phyloP scores from a whole-genome alignment of 139 green algal species.

The Chlorella vulgaris region DNA sequence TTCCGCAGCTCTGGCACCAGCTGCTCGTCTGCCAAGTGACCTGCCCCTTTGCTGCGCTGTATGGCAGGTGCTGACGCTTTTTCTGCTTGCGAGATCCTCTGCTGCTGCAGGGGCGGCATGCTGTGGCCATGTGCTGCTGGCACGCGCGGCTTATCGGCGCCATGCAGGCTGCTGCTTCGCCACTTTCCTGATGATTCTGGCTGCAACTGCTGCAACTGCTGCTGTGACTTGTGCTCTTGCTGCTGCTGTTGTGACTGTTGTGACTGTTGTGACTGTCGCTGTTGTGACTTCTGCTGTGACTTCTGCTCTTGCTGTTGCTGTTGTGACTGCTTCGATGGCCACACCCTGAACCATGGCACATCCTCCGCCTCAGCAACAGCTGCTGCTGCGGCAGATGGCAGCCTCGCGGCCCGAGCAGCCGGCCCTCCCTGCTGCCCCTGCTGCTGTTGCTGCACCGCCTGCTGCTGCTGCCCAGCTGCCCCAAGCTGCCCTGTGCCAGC shows the following conservation, averaged over 20 bases:
- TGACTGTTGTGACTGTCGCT: too few relatives aligned
- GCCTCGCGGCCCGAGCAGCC: neutral
- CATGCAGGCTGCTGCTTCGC: too few relatives aligned
- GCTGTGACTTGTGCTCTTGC: neutral
- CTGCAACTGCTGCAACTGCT: too few relatives aligned
- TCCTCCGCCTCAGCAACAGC: neutral
- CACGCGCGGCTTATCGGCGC: too few relatives aligned
- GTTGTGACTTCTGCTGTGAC: neutral
- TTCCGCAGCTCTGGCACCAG: neutral
- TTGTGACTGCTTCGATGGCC: slow-evolving; percentile 11
- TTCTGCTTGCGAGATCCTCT: neutral
- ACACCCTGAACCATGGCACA: slow-evolving; percentile 7
- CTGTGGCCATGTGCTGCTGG: too few relatives aligned
- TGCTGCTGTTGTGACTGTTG: too few relatives aligned
- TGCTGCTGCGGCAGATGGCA: neutral
- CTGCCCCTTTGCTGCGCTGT: too few relatives aligned
- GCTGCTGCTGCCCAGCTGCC: neutral
- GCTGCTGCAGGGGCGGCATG: too few relatives aligned
- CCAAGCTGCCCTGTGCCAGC: neutral
- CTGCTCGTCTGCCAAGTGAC: too few relatives aligned
- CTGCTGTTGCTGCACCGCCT: neutral
- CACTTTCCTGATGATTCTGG: too few relatives aligned
- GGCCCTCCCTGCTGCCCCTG: neutral
- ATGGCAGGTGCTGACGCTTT: too few relatives aligned
- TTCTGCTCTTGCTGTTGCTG: neutral